Conservation (phyloP, 2,329 filamentous ascomycete genomes). For the Eurotiales sp. region DNA sequence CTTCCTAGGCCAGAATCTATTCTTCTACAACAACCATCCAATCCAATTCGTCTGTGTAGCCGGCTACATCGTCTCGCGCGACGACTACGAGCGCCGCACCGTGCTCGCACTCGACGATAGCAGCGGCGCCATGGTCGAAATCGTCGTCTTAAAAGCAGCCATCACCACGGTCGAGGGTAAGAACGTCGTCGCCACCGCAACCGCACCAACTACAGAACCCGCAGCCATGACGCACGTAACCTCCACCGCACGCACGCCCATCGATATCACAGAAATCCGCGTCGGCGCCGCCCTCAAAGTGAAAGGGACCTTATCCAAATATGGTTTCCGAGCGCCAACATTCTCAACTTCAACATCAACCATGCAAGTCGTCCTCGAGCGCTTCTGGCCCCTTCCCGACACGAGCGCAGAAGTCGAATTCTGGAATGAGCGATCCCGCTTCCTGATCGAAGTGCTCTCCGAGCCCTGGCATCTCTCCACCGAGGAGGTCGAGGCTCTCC, state of each 20-base stretch:
- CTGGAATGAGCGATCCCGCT: slow-evolving; percentile 50
- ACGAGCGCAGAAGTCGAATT: slow-evolving; percentile 55
- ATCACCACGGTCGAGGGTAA: not conserved
- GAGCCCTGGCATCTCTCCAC: slow-evolving; percentile 51
- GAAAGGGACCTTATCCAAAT: slow-evolving; percentile 54
- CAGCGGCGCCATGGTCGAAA: slow-evolving; percentile 56
- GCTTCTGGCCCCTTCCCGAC: slow-evolving; percentile 46
- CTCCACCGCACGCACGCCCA: slow-evolving; percentile 30
- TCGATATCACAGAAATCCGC: slow-evolving; percentile 45
- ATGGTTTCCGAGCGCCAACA: slow-evolving; percentile 37
- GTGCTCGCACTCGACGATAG: slow-evolving; percentile 59
- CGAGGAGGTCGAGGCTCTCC: slow-evolving; percentile 42
- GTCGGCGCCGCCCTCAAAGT: slow-evolving; percentile 53
- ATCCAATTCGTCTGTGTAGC: slow-evolving; percentile 71
- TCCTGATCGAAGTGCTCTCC: slow-evolving; percentile 48
- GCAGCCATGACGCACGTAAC: slow-evolving; percentile 19
- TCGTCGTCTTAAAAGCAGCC: slow-evolving; percentile 43
- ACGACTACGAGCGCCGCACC: slow-evolving; percentile 51
- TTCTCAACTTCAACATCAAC: slow-evolving; percentile 9
- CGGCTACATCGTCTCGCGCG: slow-evolving; percentile 63
- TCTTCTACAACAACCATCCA: slow-evolving; percentile 70
- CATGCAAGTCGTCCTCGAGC: slow-evolving; percentile 54
- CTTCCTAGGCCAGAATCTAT: slow-evolving; percentile 50
- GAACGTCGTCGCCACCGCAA: slow-evolving; percentile 20
- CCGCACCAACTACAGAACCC: slow-evolving; percentile 37